Evolutionary conservation across 805 yeast species (phyloP).

Genomic region (Teunomyces gatunensis): DNA sequence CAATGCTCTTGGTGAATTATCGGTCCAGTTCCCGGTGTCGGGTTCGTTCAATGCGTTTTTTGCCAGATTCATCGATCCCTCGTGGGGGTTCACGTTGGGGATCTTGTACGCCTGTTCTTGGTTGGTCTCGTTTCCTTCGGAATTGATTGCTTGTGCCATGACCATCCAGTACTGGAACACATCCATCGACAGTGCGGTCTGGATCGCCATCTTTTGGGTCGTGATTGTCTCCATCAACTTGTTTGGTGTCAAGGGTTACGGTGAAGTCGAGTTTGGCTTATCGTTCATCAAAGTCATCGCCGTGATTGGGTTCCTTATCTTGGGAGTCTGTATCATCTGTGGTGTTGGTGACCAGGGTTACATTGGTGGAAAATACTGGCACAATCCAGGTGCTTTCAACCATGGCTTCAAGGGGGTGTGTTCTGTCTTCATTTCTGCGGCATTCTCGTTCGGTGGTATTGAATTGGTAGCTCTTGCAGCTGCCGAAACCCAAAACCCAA

Average conservation of each 20-base stretch:
- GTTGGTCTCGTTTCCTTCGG: constrained; percentile 34
- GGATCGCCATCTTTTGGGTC: constrained; percentile 37
- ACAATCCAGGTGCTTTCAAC: constrained; percentile 20
- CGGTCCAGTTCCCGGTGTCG: constrained; percentile 52
- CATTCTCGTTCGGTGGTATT: constrained; percentile 61
- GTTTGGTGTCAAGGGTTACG: constrained; percentile 35
- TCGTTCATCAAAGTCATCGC: constrained; percentile 25
- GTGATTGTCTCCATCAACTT: constrained; percentile 32
- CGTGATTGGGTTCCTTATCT: constrained; percentile 28
- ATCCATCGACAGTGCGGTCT: constrained; percentile 31
- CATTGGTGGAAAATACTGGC: constrained; percentile 22
- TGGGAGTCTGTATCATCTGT: constrained; percentile 28
- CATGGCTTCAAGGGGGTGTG: constrained; percentile 24
- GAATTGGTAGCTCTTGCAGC: constrained; percentile 61
- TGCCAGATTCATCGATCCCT: constrained; percentile 54
- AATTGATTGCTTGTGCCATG: constrained; percentile 32
- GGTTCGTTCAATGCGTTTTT: constrained; percentile 53
- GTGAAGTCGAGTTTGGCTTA: constrained; percentile 28
- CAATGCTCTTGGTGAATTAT: constrained; percentile 49
- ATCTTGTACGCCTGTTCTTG: constrained; percentile 42
- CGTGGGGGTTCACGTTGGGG: constrained; percentile 53
- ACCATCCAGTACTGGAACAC: constrained; percentile 36
- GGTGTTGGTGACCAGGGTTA: constrained; percentile 27
- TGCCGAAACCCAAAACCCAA: constrained; percentile 54
- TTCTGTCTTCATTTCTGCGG: constrained; percentile 46